Conservation (phyloP, 2,329 filamentous ascomycete genomes). For the Sporothrix phasma region DNA sequence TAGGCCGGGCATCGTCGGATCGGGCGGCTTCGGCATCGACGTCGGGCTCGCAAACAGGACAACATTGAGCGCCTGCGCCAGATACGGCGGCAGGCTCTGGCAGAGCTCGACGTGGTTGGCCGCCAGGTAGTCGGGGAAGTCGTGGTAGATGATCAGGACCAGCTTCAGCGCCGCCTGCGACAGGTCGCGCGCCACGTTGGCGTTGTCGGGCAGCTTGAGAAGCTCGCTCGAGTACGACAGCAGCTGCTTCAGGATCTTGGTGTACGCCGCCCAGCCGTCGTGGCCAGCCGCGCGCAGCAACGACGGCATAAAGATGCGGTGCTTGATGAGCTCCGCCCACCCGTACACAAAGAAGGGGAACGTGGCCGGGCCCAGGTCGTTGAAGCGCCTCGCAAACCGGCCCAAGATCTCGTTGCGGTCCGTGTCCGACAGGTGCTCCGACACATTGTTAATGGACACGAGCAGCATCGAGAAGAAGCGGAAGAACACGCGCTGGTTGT, state of each 20-base stretch:
- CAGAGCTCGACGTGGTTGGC: slow-evolving; percentile 78
- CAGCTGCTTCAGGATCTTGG: slow-evolving; percentile 61
- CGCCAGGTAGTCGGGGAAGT: slow-evolving; percentile 86
- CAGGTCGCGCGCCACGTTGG: slow-evolving; percentile 64
- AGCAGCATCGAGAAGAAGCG: slow-evolving; percentile 76
- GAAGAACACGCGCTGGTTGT: slow-evolving; percentile 86
- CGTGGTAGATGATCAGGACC: slow-evolving; percentile 77
- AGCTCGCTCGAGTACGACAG: slow-evolving; percentile 68
- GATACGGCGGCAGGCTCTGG: slow-evolving; percentile 71
- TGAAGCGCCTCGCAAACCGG: slow-evolving; percentile 59
- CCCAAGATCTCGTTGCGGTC: slow-evolving; percentile 62
- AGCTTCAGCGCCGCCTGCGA: slow-evolving; percentile 79
- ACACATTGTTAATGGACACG: slow-evolving; percentile 38
- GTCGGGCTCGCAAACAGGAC: slow-evolving; percentile 72
- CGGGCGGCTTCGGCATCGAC: slow-evolving; percentile 56
- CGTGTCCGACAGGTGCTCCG: slow-evolving; percentile 47
- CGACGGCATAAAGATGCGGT: slow-evolving; percentile 73
- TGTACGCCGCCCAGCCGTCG: slow-evolving; percentile 66
- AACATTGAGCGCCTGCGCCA: slow-evolving; percentile 79
- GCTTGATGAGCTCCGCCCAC: slow-evolving; percentile 75
- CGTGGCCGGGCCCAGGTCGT: slow-evolving; percentile 63
- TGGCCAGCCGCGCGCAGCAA: slow-evolving; percentile 60
- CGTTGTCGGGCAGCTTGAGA: slow-evolving; percentile 58
- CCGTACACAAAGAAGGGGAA: slow-evolving; percentile 76
- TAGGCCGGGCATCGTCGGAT: slow-evolving; percentile 61